Evolutionary conservation across 2,329 filamentous ascomycete genomes (phyloP).

Genomic region (Talaromyces sp.): DNA sequence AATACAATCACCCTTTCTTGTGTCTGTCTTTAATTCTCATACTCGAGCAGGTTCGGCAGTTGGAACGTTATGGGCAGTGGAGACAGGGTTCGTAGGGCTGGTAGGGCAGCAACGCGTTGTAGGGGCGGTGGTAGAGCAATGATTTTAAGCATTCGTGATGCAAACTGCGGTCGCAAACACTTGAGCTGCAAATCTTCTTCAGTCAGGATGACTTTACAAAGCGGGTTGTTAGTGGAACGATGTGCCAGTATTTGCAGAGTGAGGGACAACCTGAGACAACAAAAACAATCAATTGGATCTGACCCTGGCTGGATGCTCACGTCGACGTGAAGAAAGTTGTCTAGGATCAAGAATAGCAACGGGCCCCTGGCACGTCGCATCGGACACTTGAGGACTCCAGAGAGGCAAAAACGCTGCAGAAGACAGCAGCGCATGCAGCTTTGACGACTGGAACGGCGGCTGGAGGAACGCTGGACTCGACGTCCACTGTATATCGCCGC

Average conservation of each 20-base stretch:
- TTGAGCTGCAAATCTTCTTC: neutral
- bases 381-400: neutral
- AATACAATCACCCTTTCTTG: neutral
- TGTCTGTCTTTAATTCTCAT: neutral
- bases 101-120: conserved; percentile 21
- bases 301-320: neutral
- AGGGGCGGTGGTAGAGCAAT: neutral
- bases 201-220: neutral
- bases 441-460: neutral
- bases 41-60: neutral
- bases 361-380: neutral
- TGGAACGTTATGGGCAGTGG: neutral
- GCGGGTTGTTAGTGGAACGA: neutral
- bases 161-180: neutral
- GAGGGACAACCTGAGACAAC: neutral
- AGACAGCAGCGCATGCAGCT: neutral
- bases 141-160: neutral
- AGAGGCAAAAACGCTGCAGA: neutral
- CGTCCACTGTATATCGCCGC: neutral
- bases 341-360: neutral
- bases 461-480: neutral
- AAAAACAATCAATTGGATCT: neutral
- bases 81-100: neutral
- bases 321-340: neutral
- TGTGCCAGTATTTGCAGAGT: neutral